Percentiles rank a stretch among this genome's conserved stretches.
phyloP scores from a whole-genome alignment of 768 basidiomycete genomes.

The Pisolithus marmoratus region DNA sequence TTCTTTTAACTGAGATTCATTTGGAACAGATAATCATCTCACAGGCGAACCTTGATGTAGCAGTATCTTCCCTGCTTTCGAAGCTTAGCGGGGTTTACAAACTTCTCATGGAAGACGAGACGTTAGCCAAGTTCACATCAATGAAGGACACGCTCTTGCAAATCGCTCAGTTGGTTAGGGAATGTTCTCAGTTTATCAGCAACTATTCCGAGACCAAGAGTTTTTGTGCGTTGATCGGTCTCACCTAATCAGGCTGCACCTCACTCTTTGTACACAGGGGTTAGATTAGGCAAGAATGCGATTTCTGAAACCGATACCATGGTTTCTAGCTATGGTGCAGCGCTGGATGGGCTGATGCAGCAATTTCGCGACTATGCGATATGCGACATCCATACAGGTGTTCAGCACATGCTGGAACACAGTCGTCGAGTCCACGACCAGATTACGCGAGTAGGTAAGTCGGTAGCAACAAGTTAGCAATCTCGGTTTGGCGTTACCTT shows the following conservation, averaged over 20 bases:
- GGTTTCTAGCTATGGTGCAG: background rate
- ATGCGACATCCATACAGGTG: background rate
- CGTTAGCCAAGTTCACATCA: background rate
- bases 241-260: background rate
- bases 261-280: background rate
- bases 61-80: background rate
- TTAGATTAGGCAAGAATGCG: background rate
- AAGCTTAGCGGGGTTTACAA: background rate
- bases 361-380: background rate
- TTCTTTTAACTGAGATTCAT: background rate
- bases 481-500: too few relatives aligned
- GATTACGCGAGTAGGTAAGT: too few relatives aligned
- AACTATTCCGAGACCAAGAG: conserved; percentile 21
- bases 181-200: conserved; percentile 23
- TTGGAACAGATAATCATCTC: background rate
- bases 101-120: background rate
- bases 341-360: background rate
- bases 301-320: background rate
- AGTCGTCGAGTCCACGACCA: too few relatives aligned
- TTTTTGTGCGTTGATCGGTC: conserved; percentile 9
- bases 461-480: too few relatives aligned
- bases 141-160: background rate
- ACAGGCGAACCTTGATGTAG: background rate
- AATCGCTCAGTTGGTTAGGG: conserved; percentile 12
- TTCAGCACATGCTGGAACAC: background rate